Conservation (phyloP, 2,329 filamentous ascomycete species). For the Microdochium trichocladiopsis region DNA sequence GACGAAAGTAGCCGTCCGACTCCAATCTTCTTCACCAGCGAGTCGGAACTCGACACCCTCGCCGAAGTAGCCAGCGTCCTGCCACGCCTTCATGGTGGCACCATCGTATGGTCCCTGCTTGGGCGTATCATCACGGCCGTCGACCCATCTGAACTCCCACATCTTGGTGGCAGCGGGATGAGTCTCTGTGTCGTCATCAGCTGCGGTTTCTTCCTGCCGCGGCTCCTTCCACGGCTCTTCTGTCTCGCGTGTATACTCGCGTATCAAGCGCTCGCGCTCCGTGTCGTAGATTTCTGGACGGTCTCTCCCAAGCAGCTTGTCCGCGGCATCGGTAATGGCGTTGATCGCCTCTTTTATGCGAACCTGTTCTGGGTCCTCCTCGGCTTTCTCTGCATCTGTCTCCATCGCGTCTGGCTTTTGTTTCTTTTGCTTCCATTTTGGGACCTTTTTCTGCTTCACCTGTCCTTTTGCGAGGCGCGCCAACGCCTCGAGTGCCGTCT, state of each 20-base stretch:
- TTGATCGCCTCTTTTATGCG: constrained; percentile 69
- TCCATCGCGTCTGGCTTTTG: constrained; percentile 60
- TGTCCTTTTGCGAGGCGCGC: constrained; percentile 68
- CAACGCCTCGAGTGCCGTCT: constrained; percentile 84
- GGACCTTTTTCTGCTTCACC: constrained; percentile 49
- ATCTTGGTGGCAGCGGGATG: constrained; percentile 26
- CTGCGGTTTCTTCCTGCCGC: constrained; percentile 21
- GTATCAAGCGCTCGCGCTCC: constrained; percentile 74
- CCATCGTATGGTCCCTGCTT: constrained; percentile 84
- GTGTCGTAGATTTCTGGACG: constrained; percentile 88
- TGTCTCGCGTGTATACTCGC: constrained; percentile 78
- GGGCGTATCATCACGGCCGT: constrained; percentile 72
- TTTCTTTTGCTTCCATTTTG: constrained; percentile 67
- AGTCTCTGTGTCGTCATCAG: constrained; percentile 9
- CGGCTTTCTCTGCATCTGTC: constrained; percentile 47
- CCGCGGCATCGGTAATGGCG: constrained; percentile 80
- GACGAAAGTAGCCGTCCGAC: background rate
- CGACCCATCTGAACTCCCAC: constrained; percentile 94
- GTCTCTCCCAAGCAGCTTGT: constrained; percentile 76
- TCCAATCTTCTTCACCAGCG: constrained; percentile 39
- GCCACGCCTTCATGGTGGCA: constrained; percentile 83
- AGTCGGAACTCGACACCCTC: constrained; percentile 76
- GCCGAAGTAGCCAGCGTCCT: constrained; percentile 85
- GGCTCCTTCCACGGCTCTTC: constrained; percentile 73
- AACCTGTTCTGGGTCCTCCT: constrained; percentile 61